Evolutionary conservation across 1,139 yeast genomes (phyloP).

Genomic region (Debaryomycetaceae sp.): DNA sequence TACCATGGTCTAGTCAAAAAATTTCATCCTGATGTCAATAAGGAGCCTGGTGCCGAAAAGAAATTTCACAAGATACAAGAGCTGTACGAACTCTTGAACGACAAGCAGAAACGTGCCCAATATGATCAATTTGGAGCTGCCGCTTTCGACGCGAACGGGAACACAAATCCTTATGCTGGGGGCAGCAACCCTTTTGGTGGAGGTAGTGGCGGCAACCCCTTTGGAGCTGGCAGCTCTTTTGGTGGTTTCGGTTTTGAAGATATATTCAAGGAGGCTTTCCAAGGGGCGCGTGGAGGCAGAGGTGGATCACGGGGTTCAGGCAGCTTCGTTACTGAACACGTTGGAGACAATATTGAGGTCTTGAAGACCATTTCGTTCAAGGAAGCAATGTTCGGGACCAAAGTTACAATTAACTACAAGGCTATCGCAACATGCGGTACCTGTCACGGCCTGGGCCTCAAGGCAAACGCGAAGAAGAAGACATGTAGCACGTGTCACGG

Average conservation of each 20-base stretch:
- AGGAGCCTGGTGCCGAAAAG: constrained; percentile 78
- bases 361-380: constrained; percentile 65
- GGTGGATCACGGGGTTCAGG: constrained; percentile 20
- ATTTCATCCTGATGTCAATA: constrained; percentile 93
- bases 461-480: constrained; percentile 60
- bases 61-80: constrained; percentile 89
- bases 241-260: constrained; percentile 72
- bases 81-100: constrained; percentile 85
- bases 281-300: constrained; percentile 34
- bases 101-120: constrained; percentile 77
- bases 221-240: constrained; percentile 27
- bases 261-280: constrained; percentile 68
- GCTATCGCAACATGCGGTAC: constrained; percentile 70
- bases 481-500: constrained; percentile 91
- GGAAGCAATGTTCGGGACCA: constrained; percentile 80
- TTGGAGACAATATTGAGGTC: constrained; percentile 85
- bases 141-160: constrained; percentile 65
- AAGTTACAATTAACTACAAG: constrained; percentile 55
- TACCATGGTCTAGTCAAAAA: constrained; percentile 89
- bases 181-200: constrained; percentile 30
- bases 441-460: constrained; percentile 80
- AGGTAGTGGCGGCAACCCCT: constrained; percentile 32
- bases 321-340: constrained; percentile 55
- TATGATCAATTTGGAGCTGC: constrained; percentile 87
- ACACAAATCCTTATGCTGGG: constrained; percentile 46